Conservation (phyloP, 2,329 filamentous ascomycete species). For the Stachybotrys elegans region DNA sequence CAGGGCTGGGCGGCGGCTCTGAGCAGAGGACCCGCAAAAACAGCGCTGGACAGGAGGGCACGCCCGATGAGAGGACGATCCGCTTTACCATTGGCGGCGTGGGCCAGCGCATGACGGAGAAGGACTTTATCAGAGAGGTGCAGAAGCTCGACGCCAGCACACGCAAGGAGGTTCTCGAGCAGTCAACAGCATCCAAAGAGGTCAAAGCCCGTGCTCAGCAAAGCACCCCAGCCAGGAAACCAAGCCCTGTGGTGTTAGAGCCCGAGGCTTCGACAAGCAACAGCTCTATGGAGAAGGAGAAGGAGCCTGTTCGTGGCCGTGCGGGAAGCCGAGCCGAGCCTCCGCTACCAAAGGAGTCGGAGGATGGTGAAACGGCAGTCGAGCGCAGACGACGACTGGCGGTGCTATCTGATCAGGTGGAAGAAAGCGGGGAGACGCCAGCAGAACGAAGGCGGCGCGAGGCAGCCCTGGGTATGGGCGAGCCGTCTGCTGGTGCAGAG, state of each 20-base stretch:
- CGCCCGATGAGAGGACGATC: slow-evolving; percentile 64
- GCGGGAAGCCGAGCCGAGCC: slow-evolving; percentile 13
- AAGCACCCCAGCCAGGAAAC: slow-evolving; percentile 9
- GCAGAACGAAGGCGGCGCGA: slow-evolving; percentile 70
- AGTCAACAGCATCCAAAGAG: slow-evolving; percentile 40
- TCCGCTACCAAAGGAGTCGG: slow-evolving; percentile 4
- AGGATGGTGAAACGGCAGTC: slow-evolving; percentile 58
- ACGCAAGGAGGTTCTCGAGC: slow-evolving; percentile 47
- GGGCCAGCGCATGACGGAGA: slow-evolving; percentile 73
- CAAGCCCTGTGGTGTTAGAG: slow-evolving; percentile 1
- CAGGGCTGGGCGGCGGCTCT: slow-evolving; percentile 38
- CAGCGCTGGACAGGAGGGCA: slow-evolving; percentile 36
- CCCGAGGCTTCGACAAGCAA: neutral
- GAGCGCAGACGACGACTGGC: slow-evolving; percentile 63
- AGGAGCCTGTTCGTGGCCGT: neutral
- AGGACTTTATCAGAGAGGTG: slow-evolving; percentile 72
- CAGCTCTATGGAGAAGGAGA: neutral
- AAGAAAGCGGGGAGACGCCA: slow-evolving; percentile 57
- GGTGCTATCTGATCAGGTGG: slow-evolving; percentile 38
- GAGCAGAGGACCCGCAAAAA: slow-evolving; percentile 33
- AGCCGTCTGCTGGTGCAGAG: slow-evolving; percentile 38
- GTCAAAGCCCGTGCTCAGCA: slow-evolving; percentile 46
- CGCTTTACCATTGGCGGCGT: slow-evolving; percentile 71
- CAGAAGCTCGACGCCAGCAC: slow-evolving; percentile 65
- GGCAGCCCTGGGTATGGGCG: slow-evolving; percentile 62